Evolutionary conservation across 139 green algal species (phyloP), one percentile per base, ranked within the genome.

Genomic region (Volvox africanus): DNA sequence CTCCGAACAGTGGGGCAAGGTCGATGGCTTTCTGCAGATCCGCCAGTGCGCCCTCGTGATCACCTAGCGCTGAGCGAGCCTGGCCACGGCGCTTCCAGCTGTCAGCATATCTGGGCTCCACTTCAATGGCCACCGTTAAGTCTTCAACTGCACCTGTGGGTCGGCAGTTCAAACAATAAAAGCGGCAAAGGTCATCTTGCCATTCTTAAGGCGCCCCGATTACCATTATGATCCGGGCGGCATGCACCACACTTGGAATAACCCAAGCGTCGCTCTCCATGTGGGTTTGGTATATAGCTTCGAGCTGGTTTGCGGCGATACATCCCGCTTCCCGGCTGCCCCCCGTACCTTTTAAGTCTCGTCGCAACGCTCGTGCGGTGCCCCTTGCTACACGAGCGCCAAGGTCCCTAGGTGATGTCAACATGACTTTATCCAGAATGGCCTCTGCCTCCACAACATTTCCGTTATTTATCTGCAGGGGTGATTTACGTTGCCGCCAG

Each of bases 61-160:
- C 92, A 0, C 95, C 97, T 50, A 97, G 55, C 2, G 96, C 97
- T 32, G 85, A 93, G n/a, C 96, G 93, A 3, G 97, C 97, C 92
- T 98, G 97, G 0, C 94, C 96, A 18, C 97, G 92, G 30, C 97
- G 93, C 93, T 97, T 98, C 93, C 95, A 98, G 24, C 93, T 95
- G 92, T 99, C 97, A 24, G 88, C 71, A 82, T 96, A 97, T 28
- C 92, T 88, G 1, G 97, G 97, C 87, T 95, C 93, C 62, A 95
- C 55, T 65, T 95, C 87, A 50, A 98, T 97, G n/a, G 97, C 95
- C 18, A 89, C 90, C 17, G 32, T 94, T 84, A 99, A 99, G 92
- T 99, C 97, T 9, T 95, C 92, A 20, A 97, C 89, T 16, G 96
- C 95, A 9, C 87, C 96, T 96, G 94, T 18, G 28, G 36, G 32